phyloP scores from a whole-genome alignment of 2,329 filamentous ascomycete species.

The Amphichorda felina region DNA sequence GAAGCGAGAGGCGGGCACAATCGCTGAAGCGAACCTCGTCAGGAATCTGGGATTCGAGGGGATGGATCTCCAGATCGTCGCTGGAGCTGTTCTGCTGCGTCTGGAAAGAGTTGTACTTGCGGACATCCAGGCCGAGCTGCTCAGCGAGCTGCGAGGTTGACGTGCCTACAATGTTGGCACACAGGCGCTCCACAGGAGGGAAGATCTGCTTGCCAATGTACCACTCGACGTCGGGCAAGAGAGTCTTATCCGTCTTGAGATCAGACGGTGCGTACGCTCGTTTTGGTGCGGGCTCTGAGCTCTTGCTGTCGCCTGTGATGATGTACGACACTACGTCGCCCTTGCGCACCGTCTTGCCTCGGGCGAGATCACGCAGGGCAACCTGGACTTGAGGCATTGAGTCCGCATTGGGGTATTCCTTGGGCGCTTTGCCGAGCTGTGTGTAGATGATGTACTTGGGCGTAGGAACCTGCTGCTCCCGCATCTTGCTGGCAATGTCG shows the following conservation, averaged over 20 bases:
- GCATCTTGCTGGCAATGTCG: slow-evolving; percentile 77
- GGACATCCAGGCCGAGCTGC: slow-evolving; percentile 82
- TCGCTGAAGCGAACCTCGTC: slow-evolving; percentile 83
- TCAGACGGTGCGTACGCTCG: slow-evolving; percentile 83
- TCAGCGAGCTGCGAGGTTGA: slow-evolving; percentile 84
- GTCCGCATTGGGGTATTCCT: slow-evolving; percentile 87
- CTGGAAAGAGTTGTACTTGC: slow-evolving; percentile 56
- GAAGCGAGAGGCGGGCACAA: slow-evolving; percentile 63
- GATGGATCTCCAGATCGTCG: slow-evolving; percentile 65
- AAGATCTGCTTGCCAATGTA: slow-evolving; percentile 98
- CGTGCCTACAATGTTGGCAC: slow-evolving; percentile 88
- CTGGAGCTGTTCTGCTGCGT: slow-evolving; percentile 34
- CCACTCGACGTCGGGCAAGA: slow-evolving; percentile 90
- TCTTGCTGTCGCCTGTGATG: slow-evolving; percentile 63
- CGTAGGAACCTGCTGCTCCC: slow-evolving; percentile 59
- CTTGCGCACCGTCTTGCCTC: slow-evolving; percentile 78
- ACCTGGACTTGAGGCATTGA: slow-evolving; percentile 97
- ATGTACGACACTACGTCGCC: slow-evolving; percentile 97
- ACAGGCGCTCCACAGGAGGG: slow-evolving; percentile 93
- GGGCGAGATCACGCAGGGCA: slow-evolving; percentile 73
- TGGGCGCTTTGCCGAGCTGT: slow-evolving; percentile 87
- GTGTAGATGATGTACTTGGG: slow-evolving; percentile 97
- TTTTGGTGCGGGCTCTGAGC: slow-evolving; percentile 65
- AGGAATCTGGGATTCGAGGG: slow-evolving; percentile 87
- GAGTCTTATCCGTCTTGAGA: slow-evolving; percentile 59